Conservation (phyloP, 805 yeast species). For the Saccharomycopsis vini region DNA sequence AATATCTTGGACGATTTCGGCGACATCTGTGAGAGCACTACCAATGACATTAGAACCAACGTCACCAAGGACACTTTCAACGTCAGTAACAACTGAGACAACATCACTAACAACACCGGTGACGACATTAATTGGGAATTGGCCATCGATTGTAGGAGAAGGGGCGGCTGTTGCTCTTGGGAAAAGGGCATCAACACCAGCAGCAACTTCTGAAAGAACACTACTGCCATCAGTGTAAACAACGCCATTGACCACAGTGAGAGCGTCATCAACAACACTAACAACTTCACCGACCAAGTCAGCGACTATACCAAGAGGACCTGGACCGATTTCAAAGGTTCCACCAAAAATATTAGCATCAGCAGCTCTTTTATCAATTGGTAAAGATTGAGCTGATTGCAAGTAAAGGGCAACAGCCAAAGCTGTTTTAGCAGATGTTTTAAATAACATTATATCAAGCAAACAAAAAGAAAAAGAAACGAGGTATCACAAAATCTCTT, state of each 20-base stretch:
- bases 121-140: background rate
- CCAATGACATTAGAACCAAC: constrained; percentile 3
- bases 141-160: background rate
- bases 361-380: background rate
- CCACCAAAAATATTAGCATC: background rate
- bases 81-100: constrained; percentile 5
- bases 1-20: background rate
- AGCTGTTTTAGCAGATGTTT: background rate
- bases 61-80: constrained; percentile 6
- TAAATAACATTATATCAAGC: background rate
- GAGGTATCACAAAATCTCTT: too few species aligned
- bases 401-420: constrained; percentile 2
- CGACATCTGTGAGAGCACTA: constrained; percentile 7
- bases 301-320: constrained; percentile 7
- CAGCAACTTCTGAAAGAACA: constrained; percentile 1
- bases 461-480: too few species aligned
- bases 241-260: constrained; percentile 4
- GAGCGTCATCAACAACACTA: constrained; percentile 2
- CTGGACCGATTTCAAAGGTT: constrained; percentile 4
- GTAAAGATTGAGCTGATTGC: background rate
- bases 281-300: constrained; percentile 1
- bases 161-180: background rate
- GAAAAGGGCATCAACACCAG: background rate
- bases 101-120: constrained; percentile 6
- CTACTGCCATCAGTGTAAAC: constrained; percentile 4